Evolutionary conservation across 2,329 filamentous ascomycete species (phyloP), one percentile per base, ranked within the genome.

Genomic region (Curvularia sp.): DNA sequence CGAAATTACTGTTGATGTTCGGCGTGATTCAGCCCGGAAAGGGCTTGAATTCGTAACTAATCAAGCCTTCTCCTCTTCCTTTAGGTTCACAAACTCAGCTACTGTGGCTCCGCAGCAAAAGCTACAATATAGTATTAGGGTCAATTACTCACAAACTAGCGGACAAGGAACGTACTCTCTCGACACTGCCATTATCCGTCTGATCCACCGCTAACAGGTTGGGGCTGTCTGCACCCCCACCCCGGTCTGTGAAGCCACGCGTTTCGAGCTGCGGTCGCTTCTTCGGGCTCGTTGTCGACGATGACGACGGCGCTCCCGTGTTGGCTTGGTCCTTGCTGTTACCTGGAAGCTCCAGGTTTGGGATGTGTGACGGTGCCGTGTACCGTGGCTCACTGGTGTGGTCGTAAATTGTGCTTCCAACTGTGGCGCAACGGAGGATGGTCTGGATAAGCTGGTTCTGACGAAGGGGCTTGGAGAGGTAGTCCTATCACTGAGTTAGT

Each of bases 361-460:
- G 56, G 8, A 58, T 47, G 26, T 58, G 56, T 33, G 56, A 58
- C 20, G 61, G 53, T 10, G 54, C 53, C 41, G 47, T 53, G 38
- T 59, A 56, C 28, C 57, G 57, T 30, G 52, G 53, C 18, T 59
- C 53, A n/a, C 30, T 56, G 7, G 53, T 51, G 78, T 92, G 90
- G 75, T 95, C 91, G 52, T 94, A 84, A 53, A 96, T 83, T 50
- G 89, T 89, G 52, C 92, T 90, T 57, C 94, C 93, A 33, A 98
- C 88, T 4, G 95, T 97, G 12, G 93, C 94, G 75, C 94, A 98
- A 77, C 97, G 97, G 64, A 98, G 86, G 60, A 99, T 98, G 0
- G 93, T 97, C 80, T 98, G 94, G 72, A 98, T 97, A 72, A 98
- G 89, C 77, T 97, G 92, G 76, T 96, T 97, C 75, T 97, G 94